Evolutionary conservation across 208 protist genomes (phyloP).

Genomic region (Entamoeba histolytica): DNA sequence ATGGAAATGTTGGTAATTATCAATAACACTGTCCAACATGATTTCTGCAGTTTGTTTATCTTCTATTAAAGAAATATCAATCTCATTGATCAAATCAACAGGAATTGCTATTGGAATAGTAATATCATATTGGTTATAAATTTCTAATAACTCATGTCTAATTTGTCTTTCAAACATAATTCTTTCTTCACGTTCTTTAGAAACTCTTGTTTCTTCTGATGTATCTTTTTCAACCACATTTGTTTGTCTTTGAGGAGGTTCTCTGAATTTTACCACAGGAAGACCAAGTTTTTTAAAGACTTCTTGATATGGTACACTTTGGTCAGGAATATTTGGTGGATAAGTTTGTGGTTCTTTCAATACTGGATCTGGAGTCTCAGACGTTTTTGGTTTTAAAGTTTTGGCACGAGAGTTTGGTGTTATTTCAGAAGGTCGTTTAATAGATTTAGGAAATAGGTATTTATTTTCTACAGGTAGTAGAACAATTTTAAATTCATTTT

Average conservation of each 20-base stretch:
- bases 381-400: not conserved
- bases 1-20: not conserved
- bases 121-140: not conserved
- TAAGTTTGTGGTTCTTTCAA: not conserved
- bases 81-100: not conserved
- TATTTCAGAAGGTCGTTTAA: not conserved
- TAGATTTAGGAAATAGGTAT: not conserved
- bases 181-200: not conserved
- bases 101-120: not conserved
- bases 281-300: no score
- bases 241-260: no score
- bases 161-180: not conserved
- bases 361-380: not conserved
- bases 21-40: not conserved
- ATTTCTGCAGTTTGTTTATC: not conserved
- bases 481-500: not conserved
- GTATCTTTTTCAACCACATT: no score
- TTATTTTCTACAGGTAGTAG: not conserved
- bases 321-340: not conserved
- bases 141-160: not conserved
- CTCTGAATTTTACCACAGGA: no score
- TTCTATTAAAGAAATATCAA: not conserved
- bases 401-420: not conserved
- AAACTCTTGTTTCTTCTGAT: no score
- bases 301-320: no score